phyloP scores from a whole-genome alignment of 768 basidiomycete species.

The Russula dissimulans region DNA sequence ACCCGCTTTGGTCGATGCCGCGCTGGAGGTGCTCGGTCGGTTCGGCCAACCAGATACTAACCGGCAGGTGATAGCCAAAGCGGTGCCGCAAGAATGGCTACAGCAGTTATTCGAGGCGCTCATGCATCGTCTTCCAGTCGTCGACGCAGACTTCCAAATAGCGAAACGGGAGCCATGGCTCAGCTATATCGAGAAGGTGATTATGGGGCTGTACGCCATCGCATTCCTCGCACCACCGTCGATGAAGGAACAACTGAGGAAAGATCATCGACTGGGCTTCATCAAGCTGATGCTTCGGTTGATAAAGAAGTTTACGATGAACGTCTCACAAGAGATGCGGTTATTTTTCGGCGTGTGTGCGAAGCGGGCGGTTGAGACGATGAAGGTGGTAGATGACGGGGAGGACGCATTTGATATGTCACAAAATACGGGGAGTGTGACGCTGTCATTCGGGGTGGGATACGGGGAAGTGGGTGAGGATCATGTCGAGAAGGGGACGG shows the following conservation, averaged over 20 bases:
- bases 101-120: conserved; percentile 59
- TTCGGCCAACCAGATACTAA: conserved; percentile 71
- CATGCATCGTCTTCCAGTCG: conserved; percentile 75
- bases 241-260: conserved; percentile 62
- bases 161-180: conserved; percentile 59
- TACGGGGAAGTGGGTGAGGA: conserved; percentile 66
- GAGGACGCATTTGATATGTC: conserved; percentile 66
- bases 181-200: conserved; percentile 66
- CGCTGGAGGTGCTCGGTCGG: conserved; percentile 80
- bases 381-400: conserved; percentile 71
- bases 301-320: conserved; percentile 52
- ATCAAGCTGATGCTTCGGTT: conserved; percentile 62
- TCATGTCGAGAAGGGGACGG: conserved; percentile 60
- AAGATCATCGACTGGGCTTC: conserved; percentile 57
- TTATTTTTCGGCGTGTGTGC: conserved; percentile 44
- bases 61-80: conserved; percentile 57
- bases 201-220: conserved; percentile 80
- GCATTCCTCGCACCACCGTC: conserved; percentile 73
- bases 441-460: conserved; percentile 77
- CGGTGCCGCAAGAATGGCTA: conserved; percentile 49
- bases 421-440: conserved; percentile 44
- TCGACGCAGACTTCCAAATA: conserved; percentile 64
- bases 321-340: conserved; percentile 43
- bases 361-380: conserved; percentile 62
- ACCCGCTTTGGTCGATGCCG: conserved; percentile 55